phyloP scores from a whole-genome alignment of 2,329 filamentous ascomycete genomes.

The Cercospora sp. region DNA sequence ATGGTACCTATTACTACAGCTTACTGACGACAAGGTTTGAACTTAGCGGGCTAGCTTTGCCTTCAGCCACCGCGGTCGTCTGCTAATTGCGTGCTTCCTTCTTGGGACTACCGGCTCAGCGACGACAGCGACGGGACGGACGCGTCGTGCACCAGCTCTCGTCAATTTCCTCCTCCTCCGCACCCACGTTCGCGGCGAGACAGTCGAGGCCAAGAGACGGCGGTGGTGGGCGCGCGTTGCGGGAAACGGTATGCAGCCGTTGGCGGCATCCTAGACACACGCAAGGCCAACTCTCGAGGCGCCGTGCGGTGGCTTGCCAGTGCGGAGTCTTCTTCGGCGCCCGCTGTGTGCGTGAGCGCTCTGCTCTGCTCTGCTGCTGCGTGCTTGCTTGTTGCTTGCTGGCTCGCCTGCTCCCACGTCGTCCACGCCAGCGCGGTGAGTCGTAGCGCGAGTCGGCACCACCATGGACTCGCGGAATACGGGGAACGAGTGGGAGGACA shows the following conservation, averaged over 20 bases:
- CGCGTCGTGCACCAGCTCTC: neutral
- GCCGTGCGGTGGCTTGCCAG: slow-evolving; percentile 3
- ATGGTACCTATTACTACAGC: slow-evolving; percentile 2
- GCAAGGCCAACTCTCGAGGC: neutral
- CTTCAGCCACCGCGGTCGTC: neutral
- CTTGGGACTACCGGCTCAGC: neutral
- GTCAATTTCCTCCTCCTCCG: neutral
- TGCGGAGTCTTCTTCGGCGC: neutral
- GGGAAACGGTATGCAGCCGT: slow-evolving; percentile 2
- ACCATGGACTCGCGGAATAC: slow-evolving; percentile 23
- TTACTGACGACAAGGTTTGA: slow-evolving; percentile 7
- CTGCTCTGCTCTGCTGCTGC: neutral
- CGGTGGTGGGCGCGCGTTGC: neutral
- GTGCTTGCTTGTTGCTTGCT: neutral
- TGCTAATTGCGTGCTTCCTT: slow-evolving; percentile 2
- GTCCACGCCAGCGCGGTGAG: neutral
- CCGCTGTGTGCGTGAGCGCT: neutral
- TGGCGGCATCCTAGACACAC: slow-evolving; percentile 4
- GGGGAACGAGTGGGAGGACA: slow-evolving; percentile 20
- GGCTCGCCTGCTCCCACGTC: neutral
- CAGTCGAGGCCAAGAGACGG: neutral
- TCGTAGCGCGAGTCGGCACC: slow-evolving; percentile 6
- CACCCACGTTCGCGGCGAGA: neutral
- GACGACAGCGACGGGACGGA: neutral
- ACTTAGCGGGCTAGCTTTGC: neutral